A percentile compares a stretch with the other conserved stretches of the same genome.
phyloP scores from a whole-genome alignment of 805 yeast genomes.

The Lipomyces japonicus region DNA sequence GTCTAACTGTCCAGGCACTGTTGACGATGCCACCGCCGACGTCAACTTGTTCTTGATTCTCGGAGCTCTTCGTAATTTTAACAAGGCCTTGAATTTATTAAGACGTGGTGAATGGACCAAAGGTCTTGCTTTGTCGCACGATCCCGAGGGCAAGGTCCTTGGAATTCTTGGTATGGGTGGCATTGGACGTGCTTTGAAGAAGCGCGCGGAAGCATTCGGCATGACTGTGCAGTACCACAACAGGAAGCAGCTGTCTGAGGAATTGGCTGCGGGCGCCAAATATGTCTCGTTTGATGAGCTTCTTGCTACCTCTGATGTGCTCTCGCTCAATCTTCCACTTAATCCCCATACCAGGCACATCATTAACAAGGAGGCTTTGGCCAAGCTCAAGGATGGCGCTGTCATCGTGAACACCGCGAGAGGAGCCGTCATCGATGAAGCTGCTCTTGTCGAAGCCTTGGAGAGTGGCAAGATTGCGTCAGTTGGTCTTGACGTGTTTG shows the following conservation, averaged over 20 bases:
- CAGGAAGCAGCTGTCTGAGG: conserved; percentile 55
- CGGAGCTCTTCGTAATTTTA: conserved; percentile 66
- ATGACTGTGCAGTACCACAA: conserved; percentile 73
- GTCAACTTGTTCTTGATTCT: conserved; percentile 61
- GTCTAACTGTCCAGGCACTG: conserved; percentile 62
- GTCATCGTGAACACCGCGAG: conserved; percentile 81
- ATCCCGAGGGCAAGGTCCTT: conserved; percentile 69
- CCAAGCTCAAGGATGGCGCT: conserved; percentile 74
- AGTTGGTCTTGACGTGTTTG: conserved; percentile 65
- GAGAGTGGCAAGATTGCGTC: conserved; percentile 52
- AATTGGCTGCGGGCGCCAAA: conserved; percentile 64
- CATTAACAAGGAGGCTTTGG: conserved; percentile 56
- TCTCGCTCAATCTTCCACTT: conserved; percentile 74
- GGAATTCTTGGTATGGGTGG: conserved; percentile 90
- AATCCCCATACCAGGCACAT: conserved; percentile 67
- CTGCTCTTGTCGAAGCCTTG: conserved; percentile 49
- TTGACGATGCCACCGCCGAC: conserved; percentile 68
- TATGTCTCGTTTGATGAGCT: conserved; percentile 72
- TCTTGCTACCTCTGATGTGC: conserved; percentile 58
- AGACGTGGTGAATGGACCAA: conserved; percentile 58
- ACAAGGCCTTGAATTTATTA: conserved; percentile 52
- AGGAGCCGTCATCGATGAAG: conserved; percentile 71
- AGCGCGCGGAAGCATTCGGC: conserved; percentile 72
- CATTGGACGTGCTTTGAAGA: conserved; percentile 76
- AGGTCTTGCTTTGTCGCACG: conserved; percentile 64